phyloP scores from a whole-genome alignment of 2,329 filamentous ascomycete genomes.

The Colletotrichum camelliae region DNA sequence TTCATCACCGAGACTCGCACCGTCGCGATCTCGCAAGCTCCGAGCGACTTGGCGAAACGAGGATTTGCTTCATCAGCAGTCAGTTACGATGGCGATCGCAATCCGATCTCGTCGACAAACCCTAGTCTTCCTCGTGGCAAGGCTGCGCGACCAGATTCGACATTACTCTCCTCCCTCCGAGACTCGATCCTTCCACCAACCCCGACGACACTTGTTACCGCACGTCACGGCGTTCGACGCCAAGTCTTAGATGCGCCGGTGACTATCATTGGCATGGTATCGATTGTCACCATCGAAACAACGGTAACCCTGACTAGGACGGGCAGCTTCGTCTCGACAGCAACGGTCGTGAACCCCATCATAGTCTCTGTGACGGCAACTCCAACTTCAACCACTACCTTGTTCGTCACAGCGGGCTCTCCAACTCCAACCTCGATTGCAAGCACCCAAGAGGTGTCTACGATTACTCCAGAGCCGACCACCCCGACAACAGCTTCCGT shows the following conservation, averaged over 20 bases:
- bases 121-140: no score
- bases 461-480: background rate
- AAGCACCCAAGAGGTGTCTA: background rate
- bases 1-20: constrained; percentile 28
- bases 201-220: background rate
- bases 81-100: background rate
- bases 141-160: background rate
- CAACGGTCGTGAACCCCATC: constrained; percentile 7
- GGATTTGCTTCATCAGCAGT: background rate
- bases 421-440: background rate
- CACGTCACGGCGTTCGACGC: background rate
- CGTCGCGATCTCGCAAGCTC: constrained; percentile 26
- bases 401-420: constrained; percentile 2
- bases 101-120: background rate
- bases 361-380: constrained; percentile 21
- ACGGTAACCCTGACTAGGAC: constrained; percentile 13
- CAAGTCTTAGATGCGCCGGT: background rate
- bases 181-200: background rate
- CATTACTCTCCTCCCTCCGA: background rate
- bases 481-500: background rate
- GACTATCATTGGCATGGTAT: background rate
- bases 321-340: constrained; percentile 2
- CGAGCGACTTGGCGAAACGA: background rate
- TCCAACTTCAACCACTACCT: constrained; percentile 16
- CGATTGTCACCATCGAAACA: constrained; percentile 2